Evolutionary conservation across 257 asterid species (phyloP), one percentile per base, ranked within the genome.

Genomic region (Salvia splendens): DNA sequence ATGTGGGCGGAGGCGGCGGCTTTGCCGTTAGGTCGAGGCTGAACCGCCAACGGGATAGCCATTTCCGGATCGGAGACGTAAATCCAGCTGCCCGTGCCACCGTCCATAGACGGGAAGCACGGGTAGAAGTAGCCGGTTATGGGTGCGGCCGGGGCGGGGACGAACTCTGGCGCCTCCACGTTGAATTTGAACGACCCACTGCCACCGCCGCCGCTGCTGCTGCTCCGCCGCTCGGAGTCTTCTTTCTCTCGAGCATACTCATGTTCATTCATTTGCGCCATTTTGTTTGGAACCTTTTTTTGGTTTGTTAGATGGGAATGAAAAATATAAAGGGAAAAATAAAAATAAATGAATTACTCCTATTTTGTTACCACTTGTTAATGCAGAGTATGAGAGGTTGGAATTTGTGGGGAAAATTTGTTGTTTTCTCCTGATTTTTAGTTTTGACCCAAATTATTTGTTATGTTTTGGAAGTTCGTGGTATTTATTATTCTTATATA

Each of bases 141-240:
- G 6, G 95, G 95, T 10, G 79, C 48, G 7, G 79, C 53, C 6
- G 60, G 20, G 11, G 67, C 36, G 0, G 53, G 71, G 11, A 91
- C 95, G 48, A 88, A 94, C 40, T 86, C 99, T 61, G 97, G 98
- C 4, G 98, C 99, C 46, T 91, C 83, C 11, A 81, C 96, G 67
- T 91, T 94, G 76, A 91, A 83, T 61, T 75, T 83, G 81, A 94
- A 93, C 0, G 84, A 24, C 30, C 30, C 30, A 24, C 30, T 24
- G 30, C 30, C 63, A 16, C 78, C 63, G 24, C 78, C 81, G 28
- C 70, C 81, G 30, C 70, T 63, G 53, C 73, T 50, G 47, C 45
- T 53, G 55, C 75, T 49, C 50, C 63, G 59, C 40, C 30, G 42
- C 58, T 65, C 64, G 4, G 7, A 12, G 3, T 42, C 67, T 3